A percentile compares a stretch with the other conserved stretches of the same genome.
Evolutionary conservation across 352 stramenopile species (phyloP).

Genomic region (Phytophthora podocarpi): DNA sequence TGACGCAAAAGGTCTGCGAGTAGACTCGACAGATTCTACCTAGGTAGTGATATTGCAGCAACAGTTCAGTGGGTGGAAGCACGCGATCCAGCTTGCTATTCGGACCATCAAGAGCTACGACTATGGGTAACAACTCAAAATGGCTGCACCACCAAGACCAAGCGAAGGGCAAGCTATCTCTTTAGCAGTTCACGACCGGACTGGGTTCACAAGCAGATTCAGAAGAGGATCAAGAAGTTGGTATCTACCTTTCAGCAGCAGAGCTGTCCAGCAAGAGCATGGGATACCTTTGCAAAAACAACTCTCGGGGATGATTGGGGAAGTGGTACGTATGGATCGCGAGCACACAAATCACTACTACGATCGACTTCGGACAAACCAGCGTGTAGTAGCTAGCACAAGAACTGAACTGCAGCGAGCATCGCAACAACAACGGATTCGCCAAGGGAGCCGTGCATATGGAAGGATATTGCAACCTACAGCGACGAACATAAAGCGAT

Average conservation of each 20-base stretch:
- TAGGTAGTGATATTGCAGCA: neutral
- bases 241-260: neutral
- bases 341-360: too few relatives aligned
- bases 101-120: slow-evolving; percentile 3
- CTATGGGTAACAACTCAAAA: neutral
- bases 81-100: neutral
- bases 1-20: neutral
- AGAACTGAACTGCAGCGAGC: too few relatives aligned
- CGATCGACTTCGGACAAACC: too few relatives aligned
- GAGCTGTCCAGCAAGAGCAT: neutral
- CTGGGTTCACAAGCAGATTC: neutral
- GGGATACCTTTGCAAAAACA: slow-evolving; percentile 2
- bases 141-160: neutral
- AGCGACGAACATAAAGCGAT: neutral
- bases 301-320: neutral
- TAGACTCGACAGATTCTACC: slow-evolving; percentile 3
- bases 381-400: too few relatives aligned
- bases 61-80: neutral
- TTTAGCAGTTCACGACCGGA: neutral
- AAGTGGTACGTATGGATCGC: neutral
- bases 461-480: neutral
- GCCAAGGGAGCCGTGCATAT: neutral
- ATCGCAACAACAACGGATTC: neutral
- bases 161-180: neutral
- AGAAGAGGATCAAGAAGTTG: slow-evolving; percentile 1